These are phyloP conservation scores for Tetrastigma voinierianum DNA, from an alignment of 164 flowering plant species.

Conservation along the genomic window DNA sequence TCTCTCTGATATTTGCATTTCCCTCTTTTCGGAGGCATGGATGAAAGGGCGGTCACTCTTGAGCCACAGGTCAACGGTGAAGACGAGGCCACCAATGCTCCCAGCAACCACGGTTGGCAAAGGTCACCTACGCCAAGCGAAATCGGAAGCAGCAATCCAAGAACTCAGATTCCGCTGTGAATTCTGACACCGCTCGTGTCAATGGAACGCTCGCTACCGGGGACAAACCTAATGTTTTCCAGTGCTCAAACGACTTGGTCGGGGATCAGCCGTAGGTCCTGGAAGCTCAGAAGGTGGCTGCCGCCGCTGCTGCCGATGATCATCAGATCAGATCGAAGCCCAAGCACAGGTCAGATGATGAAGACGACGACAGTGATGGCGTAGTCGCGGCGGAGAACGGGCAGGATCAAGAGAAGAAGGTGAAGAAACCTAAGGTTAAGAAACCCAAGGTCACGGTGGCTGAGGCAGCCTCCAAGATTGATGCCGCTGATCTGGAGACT, in stretches of 20 bases:
- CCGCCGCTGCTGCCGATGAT: slow-evolving; percentile 8
- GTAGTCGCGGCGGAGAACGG: slow-evolving; percentile 7
- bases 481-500: no score
- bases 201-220: slow-evolving; percentile 22
- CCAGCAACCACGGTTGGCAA: slow-evolving; percentile 84
- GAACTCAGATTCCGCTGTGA: slow-evolving; percentile 11
- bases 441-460: no score
- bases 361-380: slow-evolving; percentile 26
- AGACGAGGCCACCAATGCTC: slow-evolving; percentile 7
- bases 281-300: slow-evolving; percentile 35
- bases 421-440: no score
- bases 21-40: slow-evolving; percentile 11
- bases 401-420: no score
- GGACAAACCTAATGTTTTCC: slow-evolving; percentile 35
- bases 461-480: no score
- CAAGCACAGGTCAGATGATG: slow-evolving; percentile 36
- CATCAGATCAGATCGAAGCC: slow-evolving; percentile 26
- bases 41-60: slow-evolving; percentile 14
- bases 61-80: slow-evolving; percentile 16
- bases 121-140: slow-evolving; percentile 67
- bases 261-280: slow-evolving; percentile 25
- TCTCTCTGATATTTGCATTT: not conserved
- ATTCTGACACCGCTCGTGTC: not conserved
- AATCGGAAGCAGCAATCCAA: slow-evolving; percentile 30
- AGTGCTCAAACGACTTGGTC: no score